Evolutionary conservation across 805 yeast genomes (phyloP), one percentile per base, ranked within the genome.

Genomic region (Yarrowia deformans): DNA sequence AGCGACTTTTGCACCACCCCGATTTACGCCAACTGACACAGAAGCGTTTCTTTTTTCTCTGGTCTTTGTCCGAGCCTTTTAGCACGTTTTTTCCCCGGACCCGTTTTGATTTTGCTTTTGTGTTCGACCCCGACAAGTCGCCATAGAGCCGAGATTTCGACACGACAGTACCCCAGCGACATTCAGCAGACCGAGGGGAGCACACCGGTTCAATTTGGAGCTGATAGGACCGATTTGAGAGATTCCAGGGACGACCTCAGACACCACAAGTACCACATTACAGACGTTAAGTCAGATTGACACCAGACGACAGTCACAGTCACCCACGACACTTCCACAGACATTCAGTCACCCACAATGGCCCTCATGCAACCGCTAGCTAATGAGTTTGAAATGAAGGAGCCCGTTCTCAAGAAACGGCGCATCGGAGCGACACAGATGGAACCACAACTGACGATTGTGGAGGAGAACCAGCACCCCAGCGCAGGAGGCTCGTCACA

Each of bases 331-430:
- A 43, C 48, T 18, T 12, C 40, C 8, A 9, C 8, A n/a, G n/a
- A n/a, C n/a, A n/a, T n/a, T n/a, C n/a, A n/a, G 14, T 12, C 43
- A 35, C n/a, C n/a, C 60, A 39, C 34, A 13, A 56, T 56, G 64
- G 64, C 64, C 49, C 49, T 56, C 37, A 42, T 56, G 49, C 64
- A 56, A 56, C 64, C 64, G 12, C 49, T 56, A 9, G 49, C 64
- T 14, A 54, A 54, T 16, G 60, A 54, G 64, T 42, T 56, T 43
- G 64, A 56, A 56, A 56, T 56, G 50, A 45, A 43, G 42, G 52
- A 60, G 52, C 66, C 66, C 12, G 42, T 42, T 14, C 46, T 60
- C 48, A 60, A 60, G 34, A 60, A 60, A 10, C 50, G 66, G 5
- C 50, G 66, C 40, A 40, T 60, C 16, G 50, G 52, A 45, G 66